Conservation (phyloP, 129 eudicot genomes). For the Calendula officinalis region DNA sequence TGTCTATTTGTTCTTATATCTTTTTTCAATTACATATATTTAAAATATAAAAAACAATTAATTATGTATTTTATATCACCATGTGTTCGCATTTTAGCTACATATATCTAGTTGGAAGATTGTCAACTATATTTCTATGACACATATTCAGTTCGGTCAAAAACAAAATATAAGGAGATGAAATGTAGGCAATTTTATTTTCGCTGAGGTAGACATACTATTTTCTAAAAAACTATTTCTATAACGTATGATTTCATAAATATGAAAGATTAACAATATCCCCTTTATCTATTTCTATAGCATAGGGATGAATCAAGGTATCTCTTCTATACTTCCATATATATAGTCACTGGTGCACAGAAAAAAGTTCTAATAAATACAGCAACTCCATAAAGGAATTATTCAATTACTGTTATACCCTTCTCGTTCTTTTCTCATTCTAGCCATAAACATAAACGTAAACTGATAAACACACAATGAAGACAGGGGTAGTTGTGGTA, state of each 20-base stretch:
- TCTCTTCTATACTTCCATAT: slow-evolving; percentile 19
- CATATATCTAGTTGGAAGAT: too few species aligned
- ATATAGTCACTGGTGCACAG: slow-evolving; percentile 10
- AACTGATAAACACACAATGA: slow-evolving; percentile 10
- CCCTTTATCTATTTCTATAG: not conserved
- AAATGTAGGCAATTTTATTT: too few species aligned
- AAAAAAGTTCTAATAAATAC: slow-evolving; percentile 7
- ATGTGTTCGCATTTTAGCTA: too few species aligned
- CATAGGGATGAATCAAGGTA: slow-evolving; percentile 31
- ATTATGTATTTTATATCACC: too few species aligned
- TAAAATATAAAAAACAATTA: too few species aligned
- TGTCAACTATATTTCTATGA: too few species aligned
- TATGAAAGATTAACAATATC: not conserved
- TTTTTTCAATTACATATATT: too few species aligned
- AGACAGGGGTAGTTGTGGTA: slow-evolving; percentile 30
- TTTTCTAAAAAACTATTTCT: not conserved
- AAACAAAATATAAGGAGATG: too few species aligned
- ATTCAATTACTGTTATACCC: slow-evolving; percentile 22
- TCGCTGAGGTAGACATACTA: too few species aligned
- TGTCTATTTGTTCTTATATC: too few species aligned
- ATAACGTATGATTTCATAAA: too few species aligned
- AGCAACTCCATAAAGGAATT: not conserved
- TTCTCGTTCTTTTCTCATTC: slow-evolving; percentile 4
- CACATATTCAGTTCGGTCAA: too few species aligned
- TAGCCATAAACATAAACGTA: not conserved